Evolutionary conservation across 805 yeast genomes (phyloP).

Genomic region (Teunomyces pallodes): DNA sequence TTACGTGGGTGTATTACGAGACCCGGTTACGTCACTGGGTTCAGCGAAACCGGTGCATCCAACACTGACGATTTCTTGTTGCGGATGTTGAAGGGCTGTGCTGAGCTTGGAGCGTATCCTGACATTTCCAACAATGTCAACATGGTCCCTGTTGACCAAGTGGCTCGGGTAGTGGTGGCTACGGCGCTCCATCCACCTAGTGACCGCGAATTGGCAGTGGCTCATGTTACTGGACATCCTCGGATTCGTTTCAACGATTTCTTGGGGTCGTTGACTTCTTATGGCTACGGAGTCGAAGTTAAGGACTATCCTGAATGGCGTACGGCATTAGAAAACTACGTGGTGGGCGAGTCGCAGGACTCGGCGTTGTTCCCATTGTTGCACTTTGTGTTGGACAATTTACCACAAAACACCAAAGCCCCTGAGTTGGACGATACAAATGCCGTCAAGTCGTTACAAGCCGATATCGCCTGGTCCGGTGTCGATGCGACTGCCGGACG

Average conservation of each 20-base stretch:
- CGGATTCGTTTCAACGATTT: slow-evolving; percentile 78
- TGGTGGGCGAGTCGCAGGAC: slow-evolving; percentile 63
- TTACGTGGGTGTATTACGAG: slow-evolving; percentile 85
- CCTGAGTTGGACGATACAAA: slow-evolving; percentile 92
- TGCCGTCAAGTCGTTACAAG: slow-evolving; percentile 64
- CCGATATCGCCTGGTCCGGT: slow-evolving; percentile 63
- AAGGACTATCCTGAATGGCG: slow-evolving; percentile 81
- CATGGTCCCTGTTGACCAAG: slow-evolving; percentile 98
- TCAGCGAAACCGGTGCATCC: slow-evolving; percentile 76
- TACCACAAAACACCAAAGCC: slow-evolving; percentile 89
- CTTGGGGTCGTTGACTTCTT: slow-evolving; percentile 59
- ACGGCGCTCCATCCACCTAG: slow-evolving; percentile 75
- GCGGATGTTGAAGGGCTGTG: slow-evolving; percentile 92
- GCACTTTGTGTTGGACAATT: slow-evolving; percentile 89
- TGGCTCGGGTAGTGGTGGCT: slow-evolving; percentile 86
- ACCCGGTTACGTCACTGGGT: slow-evolving; percentile 96
- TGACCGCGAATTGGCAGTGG: slow-evolving; percentile 58
- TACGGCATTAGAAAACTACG: slow-evolving; percentile 67
- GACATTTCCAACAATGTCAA: slow-evolving; percentile 84
- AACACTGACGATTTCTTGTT: slow-evolving; percentile 96
- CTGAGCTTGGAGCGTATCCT: slow-evolving; percentile 83
- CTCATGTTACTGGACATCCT: slow-evolving; percentile 98
- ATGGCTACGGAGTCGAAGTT: slow-evolving; percentile 67
- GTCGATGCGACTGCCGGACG: slow-evolving; percentile 65
- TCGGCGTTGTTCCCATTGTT: slow-evolving; percentile 89